Evolutionary conservation across 176 grass and related monocot species (phyloP), one percentile per base, ranked within the genome.

Genomic region (Zoysia pacifica): DNA sequence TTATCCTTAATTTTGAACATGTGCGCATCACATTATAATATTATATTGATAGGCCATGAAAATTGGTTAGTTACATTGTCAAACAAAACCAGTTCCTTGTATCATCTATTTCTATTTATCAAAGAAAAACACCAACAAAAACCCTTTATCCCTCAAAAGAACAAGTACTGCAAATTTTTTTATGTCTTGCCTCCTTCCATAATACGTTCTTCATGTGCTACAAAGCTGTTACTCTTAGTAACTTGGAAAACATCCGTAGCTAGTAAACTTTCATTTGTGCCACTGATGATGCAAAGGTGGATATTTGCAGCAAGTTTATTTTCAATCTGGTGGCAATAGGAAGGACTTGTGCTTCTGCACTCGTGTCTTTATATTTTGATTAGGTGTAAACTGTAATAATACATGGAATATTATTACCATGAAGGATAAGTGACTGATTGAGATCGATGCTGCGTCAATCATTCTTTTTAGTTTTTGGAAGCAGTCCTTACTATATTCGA

Each of bases 151-250:
- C 18, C 9, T 14, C 45, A 47, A 10, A 50, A 81, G n/a, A 74
- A 62, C 45, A 19, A 65, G 7, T 41, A 65, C 16, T 58, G n/a
- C 42, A 58, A 73, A 54, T 47, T 77, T 70, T 5, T 35, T 41
- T 68, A 8, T 18, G 2, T 15, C 7, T 9, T 75, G 61, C 41
- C 43, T 48, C 13, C 7, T 12, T 11, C 44, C 14, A 44, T 67
- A 61, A 60, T 81, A 63, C n/a, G 43, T 78, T 18, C 65, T 36
- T 67, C 68, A 86, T 61, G 14, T 71, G 38, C n/a, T 69, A 1
- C 62, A 36, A 81, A 81, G n/a, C 2, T 62, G 9, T 68, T 68
- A 19, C 18, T 80, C 7, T 86, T 61, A 14, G 13, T 70, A 67
- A 43, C 45, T 36, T 70, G 54, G 64, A 38, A 0, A 64, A 40